Conservation (phyloP, 2,329 filamentous ascomycete species). For the Phaeomoniella chlamydospora region DNA sequence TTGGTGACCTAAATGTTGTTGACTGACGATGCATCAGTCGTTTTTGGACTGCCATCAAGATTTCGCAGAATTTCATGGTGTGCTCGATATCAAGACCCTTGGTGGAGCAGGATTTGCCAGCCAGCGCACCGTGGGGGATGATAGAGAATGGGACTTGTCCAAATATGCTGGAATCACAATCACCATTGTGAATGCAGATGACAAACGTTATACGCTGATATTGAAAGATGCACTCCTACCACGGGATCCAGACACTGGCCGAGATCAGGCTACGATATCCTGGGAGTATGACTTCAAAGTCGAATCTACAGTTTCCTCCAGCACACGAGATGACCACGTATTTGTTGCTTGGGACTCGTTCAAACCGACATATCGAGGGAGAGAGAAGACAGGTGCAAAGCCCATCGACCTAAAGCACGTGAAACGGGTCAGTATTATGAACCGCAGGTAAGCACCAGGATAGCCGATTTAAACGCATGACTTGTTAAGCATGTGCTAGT, state of each 20-base stretch:
- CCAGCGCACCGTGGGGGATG: constrained; percentile 49
- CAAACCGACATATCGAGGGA: constrained; percentile 59
- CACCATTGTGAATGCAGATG: constrained; percentile 37
- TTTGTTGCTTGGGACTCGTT: constrained; percentile 51
- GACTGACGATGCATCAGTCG: constrained; percentile 24
- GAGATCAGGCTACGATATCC: constrained; percentile 57
- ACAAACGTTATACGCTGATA: constrained; percentile 58
- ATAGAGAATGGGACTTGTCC: constrained; percentile 48
- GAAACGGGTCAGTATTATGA: constrained; percentile 62
- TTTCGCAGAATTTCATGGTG: constrained; percentile 46
- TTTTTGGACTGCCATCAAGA: constrained; percentile 26
- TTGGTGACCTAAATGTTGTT: no score
- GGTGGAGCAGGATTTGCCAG: constrained; percentile 74
- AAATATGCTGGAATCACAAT: constrained; percentile 47
- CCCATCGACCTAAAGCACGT: constrained; percentile 45
- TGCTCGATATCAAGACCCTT: constrained; percentile 58
- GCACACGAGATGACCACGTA: constrained; percentile 19
- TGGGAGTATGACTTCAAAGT: constrained; percentile 57
- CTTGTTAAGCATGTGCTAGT: constrained; percentile 24
- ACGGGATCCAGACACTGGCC: constrained; percentile 42
- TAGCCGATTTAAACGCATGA: constrained; percentile 1
- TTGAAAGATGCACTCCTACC: constrained; percentile 56
- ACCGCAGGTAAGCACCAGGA: constrained; percentile 46
- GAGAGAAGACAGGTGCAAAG: constrained; percentile 43
- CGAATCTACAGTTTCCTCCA: constrained; percentile 1